A percentile compares a stretch with the other conserved stretches of the same genome.
Evolutionary conservation across 1,284 basidiomycete genomes (phyloP).

Genomic region (Naganishia sp.): DNA sequence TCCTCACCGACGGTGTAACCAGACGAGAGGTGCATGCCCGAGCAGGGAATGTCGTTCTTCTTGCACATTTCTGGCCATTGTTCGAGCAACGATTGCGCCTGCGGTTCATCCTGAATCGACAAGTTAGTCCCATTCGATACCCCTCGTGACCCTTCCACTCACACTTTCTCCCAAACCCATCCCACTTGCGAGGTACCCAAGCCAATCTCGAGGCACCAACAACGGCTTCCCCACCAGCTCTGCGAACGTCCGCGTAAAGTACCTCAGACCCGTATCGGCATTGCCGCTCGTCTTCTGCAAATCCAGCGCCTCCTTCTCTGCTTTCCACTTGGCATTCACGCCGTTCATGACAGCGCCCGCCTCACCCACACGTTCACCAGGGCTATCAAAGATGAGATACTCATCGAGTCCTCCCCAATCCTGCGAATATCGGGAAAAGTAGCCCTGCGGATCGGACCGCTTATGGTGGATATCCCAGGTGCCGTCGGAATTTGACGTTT

Average conservation of each 20-base stretch:
- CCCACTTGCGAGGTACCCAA: slow-evolving; percentile 52
- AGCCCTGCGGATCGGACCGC: slow-evolving; percentile 54
- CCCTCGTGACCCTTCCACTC: background rate
- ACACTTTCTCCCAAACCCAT: slow-evolving; percentile 17
- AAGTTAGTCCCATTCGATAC: no score
- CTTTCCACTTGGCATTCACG: background rate
- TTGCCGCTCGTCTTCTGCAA: background rate
- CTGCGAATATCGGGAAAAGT: slow-evolving; percentile 53
- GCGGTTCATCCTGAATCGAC: slow-evolving; percentile 37
- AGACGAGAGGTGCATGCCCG: slow-evolving; percentile 48
- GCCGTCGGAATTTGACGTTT: slow-evolving; percentile 52
- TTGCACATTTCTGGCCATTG: slow-evolving; percentile 53
- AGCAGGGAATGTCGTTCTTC: slow-evolving; percentile 55
- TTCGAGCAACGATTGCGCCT: slow-evolving; percentile 54
- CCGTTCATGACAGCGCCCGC: slow-evolving; percentile 34
- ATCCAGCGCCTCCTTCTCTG: slow-evolving; percentile 23
- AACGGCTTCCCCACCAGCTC: slow-evolving; percentile 51
- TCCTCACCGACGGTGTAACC: slow-evolving; percentile 53
- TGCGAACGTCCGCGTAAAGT: slow-evolving; percentile 36
- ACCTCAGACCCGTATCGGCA: slow-evolving; percentile 12
- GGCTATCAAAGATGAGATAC: slow-evolving; percentile 51
- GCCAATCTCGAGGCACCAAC: slow-evolving; percentile 54
- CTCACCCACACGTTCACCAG: slow-evolving; percentile 34
- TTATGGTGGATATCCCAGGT: slow-evolving; percentile 53
- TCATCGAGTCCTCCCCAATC: slow-evolving; percentile 55